Base-by-base conservation (phyloP, 139 green algal species). In the Prasinococcaceae sp. region DNA sequence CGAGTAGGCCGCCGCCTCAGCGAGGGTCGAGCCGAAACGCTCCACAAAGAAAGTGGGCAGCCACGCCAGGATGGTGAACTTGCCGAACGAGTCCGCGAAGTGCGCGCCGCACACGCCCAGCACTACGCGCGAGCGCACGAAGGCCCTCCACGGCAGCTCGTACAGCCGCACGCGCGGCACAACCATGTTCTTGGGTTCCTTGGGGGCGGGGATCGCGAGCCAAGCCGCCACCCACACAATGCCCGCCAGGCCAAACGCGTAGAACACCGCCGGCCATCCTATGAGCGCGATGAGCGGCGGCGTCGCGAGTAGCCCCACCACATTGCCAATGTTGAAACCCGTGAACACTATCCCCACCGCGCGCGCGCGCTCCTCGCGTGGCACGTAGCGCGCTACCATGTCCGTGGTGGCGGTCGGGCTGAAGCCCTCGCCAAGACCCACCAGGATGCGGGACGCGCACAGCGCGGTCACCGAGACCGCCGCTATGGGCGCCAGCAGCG, bases 371-470 rank as follows among this genome's bases (percentile, higher is more conserved):
- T 30, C 25, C 12, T 57, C 32, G 17, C 24, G 19, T 3, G 55
- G 55, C 24, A 64, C 55, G 30, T 54, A 27, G 6, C 44, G 30
- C 16, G 55, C 42, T 6, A 64, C 58, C 27, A 64, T 23, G 5
- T 22, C 24, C 19, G 47, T 26, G 6, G 29, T 33, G 5, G 55
- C 55, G n/a, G 55, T 47, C 24, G 48, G 48, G 30, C 33, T 41
- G 10, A 65, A 36, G 36, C 57, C 57, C 47, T 65, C 57, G 23
- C 47, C 57, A 6, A 33, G 26, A 10, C 57, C 57, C 6, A 65
- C 33, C 12, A 22, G 16, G 10, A 47, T 17, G 3, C 57, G 17
- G 4, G 29, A 20, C 25, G 28, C 6, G 6, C 46, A 17, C 14
- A 63, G 28, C 27, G 54, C 3, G 5, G 17, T 28, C 3, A 30